Evolutionary conservation across 2,329 filamentous ascomycete species (phyloP).

Genomic region (Xylariaceae sp.): DNA sequence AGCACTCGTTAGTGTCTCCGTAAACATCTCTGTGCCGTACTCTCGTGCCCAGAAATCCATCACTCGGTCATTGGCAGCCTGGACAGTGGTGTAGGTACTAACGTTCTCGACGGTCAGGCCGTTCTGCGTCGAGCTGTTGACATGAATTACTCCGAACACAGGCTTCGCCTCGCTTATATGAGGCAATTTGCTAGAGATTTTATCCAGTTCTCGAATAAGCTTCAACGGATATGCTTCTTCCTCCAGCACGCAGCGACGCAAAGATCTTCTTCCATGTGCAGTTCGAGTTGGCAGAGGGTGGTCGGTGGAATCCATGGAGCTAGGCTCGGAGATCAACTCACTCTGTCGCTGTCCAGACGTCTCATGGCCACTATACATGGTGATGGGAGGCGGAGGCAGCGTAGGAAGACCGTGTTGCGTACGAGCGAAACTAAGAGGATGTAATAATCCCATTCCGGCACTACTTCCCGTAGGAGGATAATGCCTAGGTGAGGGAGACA

Average conservation of each 20-base stretch:
- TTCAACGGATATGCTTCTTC: conserved; percentile 18
- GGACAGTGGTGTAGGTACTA: conserved; percentile 14
- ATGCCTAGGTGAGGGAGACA: not conserved
- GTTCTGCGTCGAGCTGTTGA: not conserved
- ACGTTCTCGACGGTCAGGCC: conserved; percentile 13
- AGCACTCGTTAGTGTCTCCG: not conserved
- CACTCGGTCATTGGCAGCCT: conserved; percentile 20
- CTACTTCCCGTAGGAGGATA: not conserved
- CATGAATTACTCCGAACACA: conserved; percentile 13
- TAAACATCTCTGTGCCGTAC: conserved; percentile 18
- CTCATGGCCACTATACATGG: not conserved
- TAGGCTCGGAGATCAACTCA: too few relatives aligned
- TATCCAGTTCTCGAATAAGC: conserved; percentile 11
- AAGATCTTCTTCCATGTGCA: not conserved
- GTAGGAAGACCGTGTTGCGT: conserved; percentile 5
- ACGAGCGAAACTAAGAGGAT: not conserved
- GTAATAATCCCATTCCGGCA: not conserved
- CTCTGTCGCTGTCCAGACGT: not conserved
- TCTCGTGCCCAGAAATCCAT: conserved; percentile 22
- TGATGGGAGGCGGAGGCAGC: not conserved
- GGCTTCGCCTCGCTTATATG: not conserved
- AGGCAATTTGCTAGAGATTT: not conserved
- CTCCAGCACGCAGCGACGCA: not conserved
- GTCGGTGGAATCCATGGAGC: not conserved
- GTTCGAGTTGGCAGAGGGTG: not conserved